Conservation (phyloP, 352 stramenopile genomes). For the Globisporangium ultimum region DNA sequence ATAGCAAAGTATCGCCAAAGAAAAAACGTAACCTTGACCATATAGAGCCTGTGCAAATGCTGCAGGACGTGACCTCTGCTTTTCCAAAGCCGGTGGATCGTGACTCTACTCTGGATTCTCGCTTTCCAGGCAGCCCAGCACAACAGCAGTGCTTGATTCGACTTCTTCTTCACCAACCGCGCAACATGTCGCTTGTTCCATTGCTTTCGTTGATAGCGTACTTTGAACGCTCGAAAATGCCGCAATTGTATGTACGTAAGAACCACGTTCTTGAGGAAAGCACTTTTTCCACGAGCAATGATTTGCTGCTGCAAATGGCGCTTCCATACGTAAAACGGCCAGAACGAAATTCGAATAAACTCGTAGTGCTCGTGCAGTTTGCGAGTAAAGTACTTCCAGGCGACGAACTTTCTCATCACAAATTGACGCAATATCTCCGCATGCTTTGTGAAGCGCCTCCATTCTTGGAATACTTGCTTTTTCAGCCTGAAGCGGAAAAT, state of each 20-base stretch:
- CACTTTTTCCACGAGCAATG: constrained; percentile 53
- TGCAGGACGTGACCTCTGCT: constrained; percentile 53
- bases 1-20: constrained; percentile 61
- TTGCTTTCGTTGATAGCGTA: constrained; percentile 23
- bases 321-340: constrained; percentile 83
- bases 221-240: constrained; percentile 48
- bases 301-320: constrained; percentile 66
- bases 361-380: constrained; percentile 46
- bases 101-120: constrained; percentile 10
- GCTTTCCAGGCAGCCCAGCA: constrained; percentile 38
- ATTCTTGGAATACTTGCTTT: constrained; percentile 49
- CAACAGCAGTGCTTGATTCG: constrained; percentile 9
- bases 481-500: constrained; percentile 60
- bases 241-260: constrained; percentile 54
- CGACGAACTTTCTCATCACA: constrained; percentile 59
- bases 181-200: constrained; percentile 29
- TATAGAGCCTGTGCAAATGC: constrained; percentile 54
- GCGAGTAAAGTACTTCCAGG: constrained; percentile 53
- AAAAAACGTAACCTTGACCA: constrained; percentile 50
- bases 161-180: constrained; percentile 24
- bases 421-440: constrained; percentile 28
- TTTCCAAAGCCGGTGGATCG: constrained; percentile 38
- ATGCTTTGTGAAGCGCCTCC: constrained; percentile 42
- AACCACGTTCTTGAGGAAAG: constrained; percentile 53
- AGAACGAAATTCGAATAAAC: constrained; percentile 67